Conservation (phyloP, 176 grass and related monocot species). For the Phoenix roebelenii region DNA sequence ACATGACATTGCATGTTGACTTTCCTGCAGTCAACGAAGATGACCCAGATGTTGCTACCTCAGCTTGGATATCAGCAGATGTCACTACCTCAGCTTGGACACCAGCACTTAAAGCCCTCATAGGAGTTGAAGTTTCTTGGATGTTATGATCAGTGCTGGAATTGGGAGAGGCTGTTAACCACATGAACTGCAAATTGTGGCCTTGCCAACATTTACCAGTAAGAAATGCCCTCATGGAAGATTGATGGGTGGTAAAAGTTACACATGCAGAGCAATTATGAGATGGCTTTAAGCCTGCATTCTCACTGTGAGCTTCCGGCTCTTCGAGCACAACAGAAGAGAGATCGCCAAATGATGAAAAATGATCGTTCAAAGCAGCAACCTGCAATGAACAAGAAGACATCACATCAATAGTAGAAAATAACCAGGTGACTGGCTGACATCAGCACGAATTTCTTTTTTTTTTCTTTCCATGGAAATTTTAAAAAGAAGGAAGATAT, state of each 20-base stretch:
- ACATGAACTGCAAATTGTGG: slow-evolving; percentile 61
- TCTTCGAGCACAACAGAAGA: slow-evolving; percentile 70
- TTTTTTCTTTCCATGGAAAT: no score
- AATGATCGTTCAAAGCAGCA: slow-evolving; percentile 74
- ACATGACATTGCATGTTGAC: slow-evolving; percentile 16
- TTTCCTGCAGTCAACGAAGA: slow-evolving; percentile 22
- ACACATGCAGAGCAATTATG: slow-evolving; percentile 59
- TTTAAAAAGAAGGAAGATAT: no score
- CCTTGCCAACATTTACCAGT: slow-evolving; percentile 71
- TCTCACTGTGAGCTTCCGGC: slow-evolving; percentile 38
- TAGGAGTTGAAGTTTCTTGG: slow-evolving; percentile 24
- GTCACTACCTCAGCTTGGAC: slow-evolving; percentile 23
- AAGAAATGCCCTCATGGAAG: slow-evolving; percentile 80
- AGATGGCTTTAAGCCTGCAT: slow-evolving; percentile 44
- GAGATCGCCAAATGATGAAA: slow-evolving; percentile 76
- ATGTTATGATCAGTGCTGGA: slow-evolving; percentile 26
- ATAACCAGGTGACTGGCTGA: no score
- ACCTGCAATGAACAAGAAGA: slow-evolving; percentile 35
- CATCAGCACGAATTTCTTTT: no score
- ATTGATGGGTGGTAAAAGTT: slow-evolving; percentile 54
- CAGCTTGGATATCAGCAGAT: slow-evolving; percentile 22
- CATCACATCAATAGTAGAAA: no score
- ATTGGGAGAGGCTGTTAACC: slow-evolving; percentile 51
- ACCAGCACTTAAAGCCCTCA: slow-evolving; percentile 14
- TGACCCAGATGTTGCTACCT: slow-evolving; percentile 33